These are phyloP conservation scores for Chrysoporthe deuterocubensis DNA, from an alignment of 2,329 filamentous ascomycete species.

Conservation along the genomic window DNA sequence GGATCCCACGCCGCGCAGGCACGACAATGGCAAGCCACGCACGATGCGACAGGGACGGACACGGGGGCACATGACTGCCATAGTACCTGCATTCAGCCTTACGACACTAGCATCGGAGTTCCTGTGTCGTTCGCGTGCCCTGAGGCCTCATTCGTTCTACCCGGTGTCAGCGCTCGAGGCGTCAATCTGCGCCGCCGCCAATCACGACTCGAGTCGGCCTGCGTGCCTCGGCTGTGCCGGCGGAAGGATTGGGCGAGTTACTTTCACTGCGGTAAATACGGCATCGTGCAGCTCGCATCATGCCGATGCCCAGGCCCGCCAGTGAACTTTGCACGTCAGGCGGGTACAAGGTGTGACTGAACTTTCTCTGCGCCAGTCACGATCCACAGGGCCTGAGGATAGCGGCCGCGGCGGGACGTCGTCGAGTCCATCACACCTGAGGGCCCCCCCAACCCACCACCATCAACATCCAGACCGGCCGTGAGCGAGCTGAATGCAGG, in stretches of 20 bases:
- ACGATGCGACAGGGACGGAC: too few relatives aligned
- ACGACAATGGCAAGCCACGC: too few relatives aligned
- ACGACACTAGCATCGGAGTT: not conserved
- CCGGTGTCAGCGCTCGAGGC: not conserved
- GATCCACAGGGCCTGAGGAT: not conserved
- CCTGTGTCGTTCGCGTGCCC: too few relatives aligned
- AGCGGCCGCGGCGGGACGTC: not conserved
- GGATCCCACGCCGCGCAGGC: too few relatives aligned
- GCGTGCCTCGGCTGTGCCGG: conserved; percentile 21
- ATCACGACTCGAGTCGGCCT: not conserved
- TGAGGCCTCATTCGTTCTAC: not conserved
- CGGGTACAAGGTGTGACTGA: too few relatives aligned
- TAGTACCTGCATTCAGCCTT: too few relatives aligned
- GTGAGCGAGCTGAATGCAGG: not conserved
- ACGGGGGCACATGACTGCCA: too few relatives aligned
- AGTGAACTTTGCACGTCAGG: not conserved
- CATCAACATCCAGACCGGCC: not conserved
- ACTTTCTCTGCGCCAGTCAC: not conserved
- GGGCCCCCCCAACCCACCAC: not conserved
- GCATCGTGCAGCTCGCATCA: not conserved
- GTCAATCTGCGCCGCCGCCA: not conserved
- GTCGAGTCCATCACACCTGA: not conserved
- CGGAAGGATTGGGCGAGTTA: conserved; percentile 23
- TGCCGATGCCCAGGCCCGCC: not conserved
- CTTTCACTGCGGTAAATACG: not conserved